Conservation (phyloP, 495 filamentous ascomycete species). For the Chlorociboria aeruginascens region DNA sequence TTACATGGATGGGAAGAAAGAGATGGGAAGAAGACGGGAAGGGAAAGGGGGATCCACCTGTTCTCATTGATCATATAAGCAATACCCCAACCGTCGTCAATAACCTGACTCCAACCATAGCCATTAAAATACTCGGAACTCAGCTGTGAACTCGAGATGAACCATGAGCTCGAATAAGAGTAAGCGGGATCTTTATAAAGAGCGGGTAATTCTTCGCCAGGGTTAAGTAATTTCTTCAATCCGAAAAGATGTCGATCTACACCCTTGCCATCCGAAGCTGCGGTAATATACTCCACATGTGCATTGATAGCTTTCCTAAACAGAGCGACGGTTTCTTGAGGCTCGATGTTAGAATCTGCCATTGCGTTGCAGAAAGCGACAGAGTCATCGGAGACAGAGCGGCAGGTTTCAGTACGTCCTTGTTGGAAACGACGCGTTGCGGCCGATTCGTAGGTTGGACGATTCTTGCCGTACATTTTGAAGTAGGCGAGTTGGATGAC, state of each 20-base stretch:
- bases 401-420: conserved; percentile 93
- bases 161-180: conserved; percentile 80
- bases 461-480: conserved; percentile 98
- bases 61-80: conserved; percentile 99
- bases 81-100: conserved; percentile 92
- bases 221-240: conserved; percentile 77
- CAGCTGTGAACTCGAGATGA: conserved; percentile 75
- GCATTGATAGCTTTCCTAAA: conserved; percentile 72
- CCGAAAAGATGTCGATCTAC: conserved; percentile 96
- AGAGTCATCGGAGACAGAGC: conserved; percentile 81
- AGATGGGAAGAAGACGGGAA: conserved; percentile 17
- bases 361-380: conserved; percentile 86
- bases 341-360: conserved; percentile 47
- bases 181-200: conserved; percentile 83
- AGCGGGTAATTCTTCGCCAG: conserved; percentile 69
- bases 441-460: conserved; percentile 96
- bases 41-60: conserved; percentile 31
- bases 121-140: conserved; percentile 97
- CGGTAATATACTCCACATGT: conserved; percentile 81
- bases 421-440: conserved; percentile 89
- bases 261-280: conserved; percentile 82
- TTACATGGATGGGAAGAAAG: background rate
- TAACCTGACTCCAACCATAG: conserved; percentile 98
- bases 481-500: conserved; percentile 96
- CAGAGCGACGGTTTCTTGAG: conserved; percentile 52